phyloP scores from a whole-genome alignment of 169 alveolate species.

The Eimeria acervulina region DNA sequence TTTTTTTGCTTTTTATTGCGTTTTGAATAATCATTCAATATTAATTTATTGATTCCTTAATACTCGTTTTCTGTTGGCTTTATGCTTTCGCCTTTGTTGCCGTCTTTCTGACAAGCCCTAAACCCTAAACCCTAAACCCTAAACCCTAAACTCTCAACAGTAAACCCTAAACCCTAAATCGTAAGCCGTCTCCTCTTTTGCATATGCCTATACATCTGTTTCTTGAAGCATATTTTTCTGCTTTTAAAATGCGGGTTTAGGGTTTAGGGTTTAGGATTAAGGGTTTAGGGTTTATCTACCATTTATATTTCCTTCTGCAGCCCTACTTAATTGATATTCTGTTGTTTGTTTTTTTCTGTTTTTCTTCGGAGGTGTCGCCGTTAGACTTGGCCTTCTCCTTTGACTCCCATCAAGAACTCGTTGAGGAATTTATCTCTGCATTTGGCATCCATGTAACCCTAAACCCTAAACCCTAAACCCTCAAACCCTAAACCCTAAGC shows the following conservation, averaged over 20 bases:
- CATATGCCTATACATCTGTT: background rate
- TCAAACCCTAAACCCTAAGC: constrained; percentile 28
- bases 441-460: background rate
- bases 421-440: background rate
- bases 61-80: background rate
- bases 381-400: background rate
- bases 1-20: background rate
- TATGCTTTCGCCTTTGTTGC: background rate
- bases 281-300: too few species aligned
- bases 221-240: too few species aligned
- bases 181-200: background rate
- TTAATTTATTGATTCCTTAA: background rate
- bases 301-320: too few species aligned
- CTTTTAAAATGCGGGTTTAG: too few species aligned
- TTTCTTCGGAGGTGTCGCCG: background rate
- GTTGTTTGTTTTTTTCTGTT: background rate
- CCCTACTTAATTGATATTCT: too few species aligned
- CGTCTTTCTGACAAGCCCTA: background rate
- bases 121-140: background rate
- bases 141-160: background rate
- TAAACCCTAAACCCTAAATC: background rate
- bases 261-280: too few species aligned
- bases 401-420: background rate
- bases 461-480: constrained; percentile 25
- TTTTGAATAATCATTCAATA: background rate